Conservation (phyloP, 495 filamentous ascomycete genomes). For the Staphylotrichum tortipilum region DNA sequence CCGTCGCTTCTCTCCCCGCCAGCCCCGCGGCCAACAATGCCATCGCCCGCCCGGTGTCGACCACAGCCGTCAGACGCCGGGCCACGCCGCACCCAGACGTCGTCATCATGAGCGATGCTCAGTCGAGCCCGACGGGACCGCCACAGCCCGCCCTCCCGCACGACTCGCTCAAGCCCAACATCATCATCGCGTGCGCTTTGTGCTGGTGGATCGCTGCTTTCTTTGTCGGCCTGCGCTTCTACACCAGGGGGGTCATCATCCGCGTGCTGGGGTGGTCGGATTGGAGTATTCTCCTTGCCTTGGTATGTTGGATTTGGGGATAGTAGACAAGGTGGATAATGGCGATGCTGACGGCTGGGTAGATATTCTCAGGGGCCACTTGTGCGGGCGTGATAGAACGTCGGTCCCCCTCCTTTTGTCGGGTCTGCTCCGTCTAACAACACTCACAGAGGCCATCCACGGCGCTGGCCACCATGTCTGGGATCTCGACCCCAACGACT, state of each 20-base stretch:
- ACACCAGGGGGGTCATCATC: constrained; percentile 21
- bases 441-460: constrained; percentile 14
- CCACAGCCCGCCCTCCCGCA: constrained; percentile 13
- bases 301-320: no score
- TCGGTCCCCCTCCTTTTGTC: constrained; percentile 1
- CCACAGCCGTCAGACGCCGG: background rate
- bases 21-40: background rate
- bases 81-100: background rate
- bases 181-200: constrained; percentile 12
- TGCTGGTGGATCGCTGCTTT: constrained; percentile 22
- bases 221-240: constrained; percentile 25
- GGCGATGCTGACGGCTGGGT: no score
- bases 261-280: constrained; percentile 20
- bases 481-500: constrained; percentile 22
- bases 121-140: constrained; percentile 1
- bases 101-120: constrained; percentile 4
- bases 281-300: constrained; percentile 23
- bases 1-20: no score
- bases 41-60: background rate
- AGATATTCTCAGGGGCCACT: constrained; percentile 20
- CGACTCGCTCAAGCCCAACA: constrained; percentile 18
- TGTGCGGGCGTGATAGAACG: constrained; percentile 19
- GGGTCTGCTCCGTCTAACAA: background rate
- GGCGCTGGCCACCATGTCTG: constrained; percentile 24
- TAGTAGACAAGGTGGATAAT: no score